These are phyloP conservation scores for Starmerella bacillaris DNA, from an alignment of 805 yeast species.

Conservation along the genomic window DNA sequence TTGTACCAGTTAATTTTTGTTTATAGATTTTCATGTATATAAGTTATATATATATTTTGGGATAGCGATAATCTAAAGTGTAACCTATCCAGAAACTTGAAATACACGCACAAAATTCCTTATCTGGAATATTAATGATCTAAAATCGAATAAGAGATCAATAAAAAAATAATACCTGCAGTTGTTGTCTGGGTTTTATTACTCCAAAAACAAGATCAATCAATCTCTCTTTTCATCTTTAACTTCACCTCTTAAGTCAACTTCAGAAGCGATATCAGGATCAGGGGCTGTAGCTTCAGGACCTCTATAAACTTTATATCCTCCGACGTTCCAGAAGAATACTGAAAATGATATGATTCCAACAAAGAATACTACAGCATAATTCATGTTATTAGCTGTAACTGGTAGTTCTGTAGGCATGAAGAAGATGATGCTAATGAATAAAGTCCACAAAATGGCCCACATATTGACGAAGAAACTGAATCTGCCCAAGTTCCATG, in stretches of 20 bases:
- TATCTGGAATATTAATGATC: too few species aligned
- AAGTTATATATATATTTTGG: too few species aligned
- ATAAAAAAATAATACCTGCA: too few species aligned
- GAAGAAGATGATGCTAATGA: constrained; percentile 17
- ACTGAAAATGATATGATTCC: constrained; percentile 14
- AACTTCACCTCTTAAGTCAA: constrained; percentile 13
- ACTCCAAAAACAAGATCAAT: too few species aligned
- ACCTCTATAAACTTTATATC: constrained; percentile 14
- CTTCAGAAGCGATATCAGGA: constrained; percentile 13
- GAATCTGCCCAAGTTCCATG: constrained; percentile 44
- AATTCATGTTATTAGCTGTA: constrained; percentile 18
- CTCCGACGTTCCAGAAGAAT: constrained; percentile 17
- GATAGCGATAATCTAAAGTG: too few species aligned
- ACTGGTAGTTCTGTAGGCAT: constrained; percentile 19
- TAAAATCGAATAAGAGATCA: too few species aligned
- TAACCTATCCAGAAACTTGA: too few species aligned
- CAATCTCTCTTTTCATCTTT: constrained; percentile 14
- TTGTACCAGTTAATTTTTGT: too few species aligned
- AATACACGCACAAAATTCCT: too few species aligned
- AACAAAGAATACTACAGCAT: constrained; percentile 19
- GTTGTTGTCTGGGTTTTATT: too few species aligned
- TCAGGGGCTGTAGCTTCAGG: constrained; percentile 17
- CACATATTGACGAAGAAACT: constrained; percentile 11
- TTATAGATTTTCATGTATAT: too few species aligned
- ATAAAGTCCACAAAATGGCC: constrained; percentile 16